Evolutionary conservation across 192 early-diverging fungal species (phyloP).

Genomic region (Podila horticola): DNA sequence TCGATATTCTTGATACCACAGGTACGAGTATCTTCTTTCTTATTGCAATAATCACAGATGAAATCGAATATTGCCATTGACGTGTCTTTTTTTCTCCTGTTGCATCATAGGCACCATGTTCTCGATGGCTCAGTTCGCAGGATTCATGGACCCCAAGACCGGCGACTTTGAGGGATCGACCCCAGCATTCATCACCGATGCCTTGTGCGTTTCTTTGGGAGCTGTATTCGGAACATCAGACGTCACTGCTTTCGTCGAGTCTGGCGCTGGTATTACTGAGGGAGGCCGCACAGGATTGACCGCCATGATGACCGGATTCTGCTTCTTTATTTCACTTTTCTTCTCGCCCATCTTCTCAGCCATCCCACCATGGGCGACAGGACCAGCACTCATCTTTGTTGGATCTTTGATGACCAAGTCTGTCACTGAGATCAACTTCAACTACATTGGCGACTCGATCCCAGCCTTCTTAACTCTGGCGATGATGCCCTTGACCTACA

Average conservation of each 20-base stretch:
- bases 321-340: conserved; percentile 83
- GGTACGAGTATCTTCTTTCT: conserved; percentile 32
- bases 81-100: no score
- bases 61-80: no score
- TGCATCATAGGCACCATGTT: conserved; percentile 66
- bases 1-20: conserved; percentile 87
- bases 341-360: conserved; percentile 87
- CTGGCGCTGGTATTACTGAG: conserved; percentile 84
- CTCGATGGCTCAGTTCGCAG: conserved; percentile 86
- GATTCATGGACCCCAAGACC: conserved; percentile 74
- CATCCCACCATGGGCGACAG: conserved; percentile 87
- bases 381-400: conserved; percentile 82
- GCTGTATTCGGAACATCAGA: conserved; percentile 79
- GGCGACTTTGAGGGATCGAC: conserved; percentile 85
- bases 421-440: conserved; percentile 80
- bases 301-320: conserved; percentile 70
- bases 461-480: conserved; percentile 83
- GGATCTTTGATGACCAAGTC: conserved; percentile 83
- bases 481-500: conserved; percentile 85
- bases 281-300: conserved; percentile 84
- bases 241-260: conserved; percentile 84
- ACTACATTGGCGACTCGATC: conserved; percentile 79
- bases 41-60: no score
- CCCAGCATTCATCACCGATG: conserved; percentile 80
- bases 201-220: conserved; percentile 71